Conservation (phyloP, 176 grass and related monocot genomes). For the Oryza australiensis region DNA sequence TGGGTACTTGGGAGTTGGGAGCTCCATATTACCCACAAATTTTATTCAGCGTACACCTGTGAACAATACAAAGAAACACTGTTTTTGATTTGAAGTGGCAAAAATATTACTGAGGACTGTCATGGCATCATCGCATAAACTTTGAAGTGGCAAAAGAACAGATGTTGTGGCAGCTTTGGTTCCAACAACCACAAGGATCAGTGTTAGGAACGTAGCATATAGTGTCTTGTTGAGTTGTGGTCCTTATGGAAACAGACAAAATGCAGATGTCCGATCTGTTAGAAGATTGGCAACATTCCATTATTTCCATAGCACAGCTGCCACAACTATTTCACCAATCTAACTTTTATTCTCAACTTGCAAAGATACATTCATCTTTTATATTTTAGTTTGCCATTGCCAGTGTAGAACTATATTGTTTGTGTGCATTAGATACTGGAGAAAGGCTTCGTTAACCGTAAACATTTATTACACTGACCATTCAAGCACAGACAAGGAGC, state of each 20-base stretch:
- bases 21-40: not conserved
- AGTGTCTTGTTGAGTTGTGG: not conserved
- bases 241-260: not conserved
- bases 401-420: not conserved
- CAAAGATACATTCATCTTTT: not conserved
- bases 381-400: not conserved
- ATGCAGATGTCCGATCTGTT: not conserved
- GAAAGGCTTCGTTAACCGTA: not conserved
- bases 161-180: not conserved
- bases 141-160: not conserved
- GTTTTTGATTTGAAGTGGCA: not conserved
- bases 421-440: not conserved
- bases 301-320: not conserved
- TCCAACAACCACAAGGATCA: not conserved
- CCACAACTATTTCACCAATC: not conserved
- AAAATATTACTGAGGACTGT: not conserved
- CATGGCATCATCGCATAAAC: not conserved
- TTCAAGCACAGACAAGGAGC: not conserved
- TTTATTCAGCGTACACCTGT: not conserved
- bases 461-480: not conserved
- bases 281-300: not conserved
- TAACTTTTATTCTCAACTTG: not conserved
- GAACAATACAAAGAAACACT: not conserved
- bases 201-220: not conserved
- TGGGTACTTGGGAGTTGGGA: not conserved